These are phyloP conservation scores for Claviceps capensis DNA, from an alignment of 2,329 filamentous ascomycete genomes.

Conservation along the genomic window DNA sequence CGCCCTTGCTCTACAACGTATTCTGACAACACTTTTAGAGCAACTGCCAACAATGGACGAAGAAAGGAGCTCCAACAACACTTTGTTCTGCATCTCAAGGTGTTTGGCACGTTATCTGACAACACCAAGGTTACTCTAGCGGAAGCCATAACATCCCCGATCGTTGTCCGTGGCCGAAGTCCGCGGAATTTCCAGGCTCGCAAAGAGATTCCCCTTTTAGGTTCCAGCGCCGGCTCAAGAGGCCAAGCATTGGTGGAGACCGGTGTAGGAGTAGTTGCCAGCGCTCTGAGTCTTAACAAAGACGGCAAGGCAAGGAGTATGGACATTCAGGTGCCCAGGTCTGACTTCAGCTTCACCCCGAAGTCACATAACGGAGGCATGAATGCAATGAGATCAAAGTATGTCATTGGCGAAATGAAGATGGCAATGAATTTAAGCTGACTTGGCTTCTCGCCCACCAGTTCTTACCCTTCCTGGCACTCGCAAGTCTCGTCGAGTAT, in stretches of 20 bases:
- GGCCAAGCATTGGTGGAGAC: constrained; percentile 60
- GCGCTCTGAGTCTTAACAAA: constrained; percentile 39
- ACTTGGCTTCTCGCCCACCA: constrained; percentile 30
- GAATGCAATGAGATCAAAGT: constrained; percentile 44
- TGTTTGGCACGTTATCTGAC: constrained; percentile 70
- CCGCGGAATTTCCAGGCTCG: constrained; percentile 89
- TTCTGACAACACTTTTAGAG: constrained; percentile 31
- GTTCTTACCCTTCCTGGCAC: constrained; percentile 46
- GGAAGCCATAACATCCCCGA: constrained; percentile 75
- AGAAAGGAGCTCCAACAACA: constrained; percentile 93
- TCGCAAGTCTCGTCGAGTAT: constrained; percentile 37
- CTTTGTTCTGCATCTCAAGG: constrained; percentile 79
- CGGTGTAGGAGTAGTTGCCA: constrained; percentile 45
- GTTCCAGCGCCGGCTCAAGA: constrained; percentile 61
- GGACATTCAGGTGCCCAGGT: constrained; percentile 41
- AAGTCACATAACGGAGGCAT: constrained; percentile 41
- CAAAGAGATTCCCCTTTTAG: constrained; percentile 80
- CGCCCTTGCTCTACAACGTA: no score
- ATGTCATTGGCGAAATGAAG: constrained; percentile 24
- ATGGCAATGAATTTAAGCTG: not conserved
- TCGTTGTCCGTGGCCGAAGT: constrained; percentile 86
- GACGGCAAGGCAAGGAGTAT: constrained; percentile 36
- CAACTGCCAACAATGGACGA: constrained; percentile 90
- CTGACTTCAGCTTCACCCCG: constrained; percentile 45
- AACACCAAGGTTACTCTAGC: constrained; percentile 71